Evolutionary conservation across 352 stramenopile species (phyloP), one percentile per base, ranked within the genome.

Genomic region (Phytophthora hibernalis): DNA sequence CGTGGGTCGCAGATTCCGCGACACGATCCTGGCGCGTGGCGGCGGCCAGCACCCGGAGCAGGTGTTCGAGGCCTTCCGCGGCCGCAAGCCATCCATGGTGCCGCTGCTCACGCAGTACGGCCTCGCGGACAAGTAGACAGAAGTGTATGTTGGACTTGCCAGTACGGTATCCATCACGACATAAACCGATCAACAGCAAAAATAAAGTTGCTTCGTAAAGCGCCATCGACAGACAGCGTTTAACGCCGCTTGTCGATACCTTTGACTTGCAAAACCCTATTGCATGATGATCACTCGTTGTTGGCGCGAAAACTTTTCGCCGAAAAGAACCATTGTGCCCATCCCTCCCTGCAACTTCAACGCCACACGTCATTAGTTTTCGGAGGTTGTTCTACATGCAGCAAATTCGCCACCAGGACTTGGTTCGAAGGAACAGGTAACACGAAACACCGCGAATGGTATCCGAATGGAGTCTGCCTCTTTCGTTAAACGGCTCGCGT

Each of bases 21-120:
- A 98, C 48, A 99, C 97, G 24, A 92, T 99, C 21, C 73, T 98
- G 28, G 89, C 77, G 18, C 81, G 89, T 15, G 92, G 94, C 43
- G 92, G 94, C 54, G 90, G 88, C 2, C 81, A 94, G 61, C 89
- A 97, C 73, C 92, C 92, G 22, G 77, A 90, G 42, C 76, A 98
- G 61, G 97, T 99, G 15, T 99, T 99, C 70, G 86, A 97, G 60
- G 79, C 72, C 47, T 99, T 99, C 80, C 92, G 97, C 54, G 97
- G 97, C 6, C 90, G 97, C 45, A 93, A 98, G 57, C 96, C 97
- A 18, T 97, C 80, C 21, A 91, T 97, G 22, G 90, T 97, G 54
- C 96, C 97, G 22, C 73, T 99, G 28, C 81, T 99, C 33, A 85
- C 91, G 24, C 97, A 99, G 73, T 98, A 98, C 61, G 97, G 97